phyloP scores from a whole-genome alignment of 169 alveolate genomes.

The Eimeria falciformis region DNA sequence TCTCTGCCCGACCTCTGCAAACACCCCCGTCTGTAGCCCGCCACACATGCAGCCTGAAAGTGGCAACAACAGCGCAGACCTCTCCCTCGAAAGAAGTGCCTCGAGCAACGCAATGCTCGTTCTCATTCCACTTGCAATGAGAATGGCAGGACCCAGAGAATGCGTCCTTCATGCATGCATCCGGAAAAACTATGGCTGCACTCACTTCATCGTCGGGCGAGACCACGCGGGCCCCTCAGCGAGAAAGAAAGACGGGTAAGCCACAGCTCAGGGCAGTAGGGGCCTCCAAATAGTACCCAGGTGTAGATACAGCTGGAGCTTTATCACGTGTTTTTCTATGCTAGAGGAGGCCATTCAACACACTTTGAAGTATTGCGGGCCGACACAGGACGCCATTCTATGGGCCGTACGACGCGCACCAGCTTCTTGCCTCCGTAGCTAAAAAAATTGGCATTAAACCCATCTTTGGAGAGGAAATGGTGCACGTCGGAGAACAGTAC shows the following conservation, averaged over 20 bases:
- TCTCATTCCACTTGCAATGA: slow-evolving; percentile 81
- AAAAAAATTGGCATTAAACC: slow-evolving; percentile 76
- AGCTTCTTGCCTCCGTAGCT: slow-evolving; percentile 58
- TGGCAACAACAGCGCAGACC: slow-evolving; percentile 20
- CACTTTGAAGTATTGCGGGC: neutral
- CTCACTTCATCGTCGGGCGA: slow-evolving; percentile 84
- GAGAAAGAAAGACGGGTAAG: slow-evolving; percentile 50
- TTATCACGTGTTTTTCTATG: neutral
- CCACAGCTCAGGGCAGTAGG: too few relatives aligned
- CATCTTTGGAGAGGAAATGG: slow-evolving; percentile 79
- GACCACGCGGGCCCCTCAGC: slow-evolving; percentile 83
- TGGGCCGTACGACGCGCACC: slow-evolving; percentile 82
- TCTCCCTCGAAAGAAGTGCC: neutral
- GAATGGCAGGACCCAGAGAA: slow-evolving; percentile 86
- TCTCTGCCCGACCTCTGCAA: neutral
- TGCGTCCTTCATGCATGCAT: slow-evolving; percentile 82
- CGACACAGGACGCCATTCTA: slow-evolving; percentile 75
- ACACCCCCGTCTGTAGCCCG: slow-evolving; percentile 50
- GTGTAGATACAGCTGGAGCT: neutral
- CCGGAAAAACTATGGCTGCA: slow-evolving; percentile 82
- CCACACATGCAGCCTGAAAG: neutral
- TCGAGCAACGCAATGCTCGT: slow-evolving; percentile 55
- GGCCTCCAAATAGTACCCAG: neutral
- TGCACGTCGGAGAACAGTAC: slow-evolving; percentile 72
- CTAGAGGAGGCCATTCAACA: neutral